These are phyloP conservation scores for Beauveria caledonica DNA, from an alignment of 2,329 filamentous ascomycete species.

Conservation along the genomic window DNA sequence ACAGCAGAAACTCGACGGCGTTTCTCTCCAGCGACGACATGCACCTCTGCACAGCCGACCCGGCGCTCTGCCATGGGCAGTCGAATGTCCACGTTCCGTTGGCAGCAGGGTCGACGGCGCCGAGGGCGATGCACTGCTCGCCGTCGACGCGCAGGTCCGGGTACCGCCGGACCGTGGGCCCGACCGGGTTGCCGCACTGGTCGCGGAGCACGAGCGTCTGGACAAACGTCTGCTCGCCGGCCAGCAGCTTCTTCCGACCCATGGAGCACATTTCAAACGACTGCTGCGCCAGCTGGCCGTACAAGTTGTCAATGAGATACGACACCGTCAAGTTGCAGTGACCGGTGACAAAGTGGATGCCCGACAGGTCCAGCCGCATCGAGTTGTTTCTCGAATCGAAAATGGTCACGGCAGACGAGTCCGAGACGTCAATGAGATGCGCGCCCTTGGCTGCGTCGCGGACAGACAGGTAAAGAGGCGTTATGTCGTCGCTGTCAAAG, in stretches of 20 bases:
- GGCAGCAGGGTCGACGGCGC: constrained; percentile 17
- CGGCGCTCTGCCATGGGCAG: constrained; percentile 27
- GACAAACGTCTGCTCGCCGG: constrained; percentile 18
- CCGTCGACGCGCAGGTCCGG: constrained; percentile 25
- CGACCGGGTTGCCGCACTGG: constrained; percentile 26
- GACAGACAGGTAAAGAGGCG: constrained; percentile 26
- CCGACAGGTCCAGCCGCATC: constrained; percentile 24
- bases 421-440: constrained; percentile 28
- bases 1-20: constrained; percentile 25
- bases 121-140: constrained; percentile 22
- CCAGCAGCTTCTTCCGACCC: not conserved
- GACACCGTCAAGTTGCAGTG: constrained; percentile 26
- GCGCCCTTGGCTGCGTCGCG: constrained; percentile 21
- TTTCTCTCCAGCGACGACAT: constrained; percentile 24
- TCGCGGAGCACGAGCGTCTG: constrained; percentile 26
- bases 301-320: constrained; percentile 25
- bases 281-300: constrained; percentile 24
- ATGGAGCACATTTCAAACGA: constrained; percentile 24
- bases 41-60: constrained; percentile 22
- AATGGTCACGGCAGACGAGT: constrained; percentile 23
- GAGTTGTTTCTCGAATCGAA: constrained; percentile 23
- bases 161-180: constrained; percentile 19
- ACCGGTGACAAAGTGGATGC: constrained; percentile 27
- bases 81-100: constrained; percentile 27
- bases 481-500: constrained; percentile 23